Conservation (phyloP, 805 yeast species). For the Saccharomycopsis capsularis region DNA sequence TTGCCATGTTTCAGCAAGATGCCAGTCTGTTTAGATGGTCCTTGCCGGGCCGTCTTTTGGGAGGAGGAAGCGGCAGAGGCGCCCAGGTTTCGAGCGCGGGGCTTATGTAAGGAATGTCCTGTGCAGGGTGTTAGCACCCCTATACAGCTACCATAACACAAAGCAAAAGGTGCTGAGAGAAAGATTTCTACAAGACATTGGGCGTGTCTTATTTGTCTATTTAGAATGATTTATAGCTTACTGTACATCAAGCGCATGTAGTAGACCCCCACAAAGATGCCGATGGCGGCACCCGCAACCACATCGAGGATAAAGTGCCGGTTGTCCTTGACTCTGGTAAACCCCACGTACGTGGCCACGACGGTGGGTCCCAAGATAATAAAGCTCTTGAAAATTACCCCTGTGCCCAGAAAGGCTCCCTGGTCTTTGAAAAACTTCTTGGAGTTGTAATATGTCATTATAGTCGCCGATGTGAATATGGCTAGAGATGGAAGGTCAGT, state of each 20-base stretch:
- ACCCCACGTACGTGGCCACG: slow-evolving; percentile 10
- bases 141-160: too few relatives aligned
- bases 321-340: slow-evolving; percentile 14
- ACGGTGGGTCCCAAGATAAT: slow-evolving; percentile 3
- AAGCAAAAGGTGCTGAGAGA: too few relatives aligned
- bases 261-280: slow-evolving; percentile 3
- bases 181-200: too few relatives aligned
- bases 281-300: slow-evolving; percentile 8
- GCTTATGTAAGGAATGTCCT: too few relatives aligned
- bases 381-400: slow-evolving; percentile 9
- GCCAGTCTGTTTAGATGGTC: too few relatives aligned
- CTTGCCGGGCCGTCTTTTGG: too few relatives aligned
- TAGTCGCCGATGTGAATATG: slow-evolving; percentile 9
- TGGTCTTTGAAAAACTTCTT: neutral
- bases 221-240: too few relatives aligned
- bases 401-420: neutral
- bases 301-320: slow-evolving; percentile 15
- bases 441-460: slow-evolving; percentile 6
- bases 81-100: too few relatives aligned
- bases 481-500: neutral
- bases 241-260: neutral
- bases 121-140: too few relatives aligned
- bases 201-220: too few relatives aligned
- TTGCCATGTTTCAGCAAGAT: too few relatives aligned
- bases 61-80: too few relatives aligned